phyloP scores from a whole-genome alignment of 2,329 filamentous ascomycete genomes.

The Aspergillus unguis region DNA sequence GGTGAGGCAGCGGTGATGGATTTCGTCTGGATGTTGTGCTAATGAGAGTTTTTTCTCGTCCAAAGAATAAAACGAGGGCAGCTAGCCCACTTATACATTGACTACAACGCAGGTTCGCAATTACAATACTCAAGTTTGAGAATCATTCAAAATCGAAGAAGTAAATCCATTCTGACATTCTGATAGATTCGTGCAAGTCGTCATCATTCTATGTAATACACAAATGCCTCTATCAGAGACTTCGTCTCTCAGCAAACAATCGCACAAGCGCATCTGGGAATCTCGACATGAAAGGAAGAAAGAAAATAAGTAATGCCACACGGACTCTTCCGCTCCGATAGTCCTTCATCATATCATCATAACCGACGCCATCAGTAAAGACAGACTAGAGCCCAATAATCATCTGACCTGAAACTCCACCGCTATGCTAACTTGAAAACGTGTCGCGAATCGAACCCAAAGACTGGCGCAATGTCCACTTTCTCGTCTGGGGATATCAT shows the following conservation, averaged over 20 bases:
- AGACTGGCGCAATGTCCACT: conserved; percentile 54
- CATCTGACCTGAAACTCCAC: conserved; percentile 32
- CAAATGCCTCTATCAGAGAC: conserved; percentile 7
- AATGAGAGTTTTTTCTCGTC: conserved; percentile 11
- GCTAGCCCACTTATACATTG: not conserved
- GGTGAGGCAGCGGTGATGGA: no score
- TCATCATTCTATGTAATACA: conserved; percentile 12
- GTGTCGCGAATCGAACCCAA: conserved; percentile 47
- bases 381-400: conserved; percentile 19
- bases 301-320: conserved; percentile 11
- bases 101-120: not conserved
- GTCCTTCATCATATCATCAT: conserved; percentile 16
- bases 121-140: not conserved
- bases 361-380: conserved; percentile 27
- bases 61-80: conserved; percentile 3
- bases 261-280: conserved; percentile 2
- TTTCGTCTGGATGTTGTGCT: not conserved
- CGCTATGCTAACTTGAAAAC: conserved; percentile 40
- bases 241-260: not conserved
- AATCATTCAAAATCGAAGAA: not conserved
- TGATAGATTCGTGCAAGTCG: not conserved
- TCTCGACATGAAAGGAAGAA: conserved; percentile 3
- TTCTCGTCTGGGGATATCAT: conserved; percentile 71
- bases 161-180: not conserved
- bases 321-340: conserved; percentile 10